Evolutionary conservation across 78 protist genomes (phyloP), one percentile per base, ranked within the genome.

Genomic region (Dictyostelium capitatum): DNA sequence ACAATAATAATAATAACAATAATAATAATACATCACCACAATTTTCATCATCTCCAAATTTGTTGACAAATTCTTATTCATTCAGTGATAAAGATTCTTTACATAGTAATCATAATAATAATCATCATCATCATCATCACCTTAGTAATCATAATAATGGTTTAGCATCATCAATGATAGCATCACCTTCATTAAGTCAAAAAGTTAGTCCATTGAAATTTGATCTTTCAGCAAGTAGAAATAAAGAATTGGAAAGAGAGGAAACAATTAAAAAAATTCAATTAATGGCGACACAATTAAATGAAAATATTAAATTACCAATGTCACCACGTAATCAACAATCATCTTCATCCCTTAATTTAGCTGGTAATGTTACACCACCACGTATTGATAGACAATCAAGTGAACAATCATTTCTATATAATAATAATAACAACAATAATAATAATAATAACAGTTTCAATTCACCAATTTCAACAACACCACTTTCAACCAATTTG

Each of bases 211-310:
- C 62, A 12, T 19, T 54, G 14, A 54, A 54, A 19, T 19, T 19
- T 54, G 19, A 54, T 54, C n/a, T n/a, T n/a, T n/a, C n/a, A n/a
- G n/a, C 77, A 4, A 73, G 12, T 20, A 73, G 56, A 73, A 73
- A 73, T n/a, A 70, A 70, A 70, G 78, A 73, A 6, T 14, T 73
- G 30, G 56, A 37, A 73, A 73, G 79, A 73, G 79, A 73, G 15
- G 79, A 73, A 73, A 73, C 56, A 3, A 73, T 73, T 73, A 73
- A 73, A 23, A 73, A 73, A n/a, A 73, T 73, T 17, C 79, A 73
- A 73, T n/a, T 73, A n/a, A 73, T 73, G 79, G 79, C 79, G 0
- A 47, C 32, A 2, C 79, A 73, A 73, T 73, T 73, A 9, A 73
- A 73, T 73, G 79, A 73, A 32, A 67, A 25, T 15, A 32, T 67